Conservation (phyloP, 2,329 filamentous ascomycete genomes). For the Cercospora zeina region DNA sequence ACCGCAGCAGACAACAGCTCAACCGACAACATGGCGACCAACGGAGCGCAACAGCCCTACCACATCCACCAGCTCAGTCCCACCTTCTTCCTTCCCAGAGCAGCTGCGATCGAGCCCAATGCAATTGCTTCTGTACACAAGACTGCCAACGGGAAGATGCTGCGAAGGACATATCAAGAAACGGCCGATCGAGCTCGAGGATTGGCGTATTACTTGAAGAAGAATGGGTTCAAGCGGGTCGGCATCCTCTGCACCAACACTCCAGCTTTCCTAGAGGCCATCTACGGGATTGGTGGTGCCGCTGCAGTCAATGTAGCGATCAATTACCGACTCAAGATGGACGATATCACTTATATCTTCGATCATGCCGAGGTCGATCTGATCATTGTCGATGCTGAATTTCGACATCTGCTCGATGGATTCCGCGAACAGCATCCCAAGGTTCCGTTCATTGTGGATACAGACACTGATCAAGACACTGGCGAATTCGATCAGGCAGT, state of each 20-base stretch:
- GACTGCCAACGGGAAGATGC: slow-evolving; percentile 58
- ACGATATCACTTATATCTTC: slow-evolving; percentile 90
- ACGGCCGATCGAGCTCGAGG: slow-evolving; percentile 84
- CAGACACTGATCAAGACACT: slow-evolving; percentile 75
- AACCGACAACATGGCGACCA: slow-evolving; percentile 26
- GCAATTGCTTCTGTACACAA: slow-evolving; percentile 37
- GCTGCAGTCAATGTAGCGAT: slow-evolving; percentile 74
- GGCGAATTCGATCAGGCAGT: slow-evolving; percentile 84
- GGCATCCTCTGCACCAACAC: slow-evolving; percentile 91
- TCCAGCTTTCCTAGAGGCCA: slow-evolving; percentile 85
- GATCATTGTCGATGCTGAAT: slow-evolving; percentile 86
- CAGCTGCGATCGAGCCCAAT: slow-evolving; percentile 83
- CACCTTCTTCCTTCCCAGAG: slow-evolving; percentile 82
- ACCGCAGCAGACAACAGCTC: slow-evolving; percentile 31
- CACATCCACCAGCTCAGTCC: slow-evolving; percentile 83
- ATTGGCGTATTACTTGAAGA: slow-evolving; percentile 81
- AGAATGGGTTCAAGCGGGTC: slow-evolving; percentile 71
- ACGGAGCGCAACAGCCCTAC: slow-evolving; percentile 21
- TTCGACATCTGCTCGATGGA: slow-evolving; percentile 64
- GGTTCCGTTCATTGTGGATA: slow-evolving; percentile 75
- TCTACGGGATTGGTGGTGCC: slow-evolving; percentile 82
- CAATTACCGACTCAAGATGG: slow-evolving; percentile 74
- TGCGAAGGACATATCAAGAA: slow-evolving; percentile 76
- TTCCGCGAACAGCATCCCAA: slow-evolving; percentile 63
- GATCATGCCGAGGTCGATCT: slow-evolving; percentile 80